A percentile compares a stretch with the other conserved stretches of the same genome.
Evolutionary conservation across 225 moss, liverwort and hornwort species (phyloP).

Genomic region (Straminergon stramineum): DNA sequence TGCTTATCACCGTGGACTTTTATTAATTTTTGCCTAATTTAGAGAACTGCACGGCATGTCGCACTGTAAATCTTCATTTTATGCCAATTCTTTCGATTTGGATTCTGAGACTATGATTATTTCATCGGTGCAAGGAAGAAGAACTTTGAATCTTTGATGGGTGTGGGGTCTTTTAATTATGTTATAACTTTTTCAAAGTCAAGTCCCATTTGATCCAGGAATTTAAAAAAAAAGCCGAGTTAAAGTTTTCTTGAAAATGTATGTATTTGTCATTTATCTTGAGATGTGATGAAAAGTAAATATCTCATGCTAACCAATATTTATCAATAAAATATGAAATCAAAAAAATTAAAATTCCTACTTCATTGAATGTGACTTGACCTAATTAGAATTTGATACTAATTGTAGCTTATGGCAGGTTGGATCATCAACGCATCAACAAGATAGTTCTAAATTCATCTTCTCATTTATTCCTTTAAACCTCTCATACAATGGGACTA

Average conservation of each 20-base stretch:
- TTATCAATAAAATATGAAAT: not conserved
- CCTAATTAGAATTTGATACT: not conserved
- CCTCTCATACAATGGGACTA: too few relatives aligned
- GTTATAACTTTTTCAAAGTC: not conserved
- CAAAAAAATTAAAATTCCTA: not conserved
- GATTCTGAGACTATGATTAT: too few relatives aligned
- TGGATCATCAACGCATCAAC: too few relatives aligned
- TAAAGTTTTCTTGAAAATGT: not conserved
- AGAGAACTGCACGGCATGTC: not conserved
- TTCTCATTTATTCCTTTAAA: not conserved
- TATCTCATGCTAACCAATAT: not conserved
- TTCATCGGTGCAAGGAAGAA: too few relatives aligned
- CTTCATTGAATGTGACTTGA: not conserved
- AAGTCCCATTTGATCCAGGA: not conserved
- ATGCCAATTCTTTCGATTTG: not conserved
- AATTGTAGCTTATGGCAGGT: rapidly evolving
- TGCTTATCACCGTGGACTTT: not conserved
- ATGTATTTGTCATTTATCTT: too few relatives aligned
- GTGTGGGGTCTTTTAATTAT: not conserved
- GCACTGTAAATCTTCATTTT: not conserved
- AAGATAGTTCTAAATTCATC: not conserved
- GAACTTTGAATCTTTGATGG: not conserved
- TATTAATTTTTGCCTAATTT: not conserved
- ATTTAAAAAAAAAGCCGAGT: not conserved
- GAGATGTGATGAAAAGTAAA: not conserved